phyloP scores from a whole-genome alignment of 2,329 filamentous ascomycete species.

The Rhinocladiella similis region DNA sequence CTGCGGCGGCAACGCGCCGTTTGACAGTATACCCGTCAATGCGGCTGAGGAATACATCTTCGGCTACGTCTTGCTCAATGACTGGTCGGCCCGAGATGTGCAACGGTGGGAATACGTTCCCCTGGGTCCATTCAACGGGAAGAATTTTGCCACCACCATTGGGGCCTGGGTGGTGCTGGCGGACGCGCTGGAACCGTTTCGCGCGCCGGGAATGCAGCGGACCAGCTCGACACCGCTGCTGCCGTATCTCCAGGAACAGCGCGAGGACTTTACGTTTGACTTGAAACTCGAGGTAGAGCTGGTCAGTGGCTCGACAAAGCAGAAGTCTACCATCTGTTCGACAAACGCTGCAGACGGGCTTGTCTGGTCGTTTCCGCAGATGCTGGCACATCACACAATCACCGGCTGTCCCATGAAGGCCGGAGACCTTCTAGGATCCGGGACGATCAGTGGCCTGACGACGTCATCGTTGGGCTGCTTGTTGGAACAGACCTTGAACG shows the following conservation, averaged over 20 bases:
- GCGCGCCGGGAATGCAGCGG: too few relatives aligned
- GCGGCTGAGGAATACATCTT: constrained; percentile 71
- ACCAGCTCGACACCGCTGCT: too few relatives aligned
- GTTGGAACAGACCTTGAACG: background rate
- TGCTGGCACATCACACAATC: constrained; percentile 9
- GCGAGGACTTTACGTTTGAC: constrained; percentile 1
- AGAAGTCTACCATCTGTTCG: background rate
- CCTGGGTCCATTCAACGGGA: constrained; percentile 13
- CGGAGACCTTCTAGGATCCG: constrained; percentile 7
- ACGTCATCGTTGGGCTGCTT: constrained; percentile 1
- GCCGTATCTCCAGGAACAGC: background rate
- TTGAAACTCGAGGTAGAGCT: constrained; percentile 3
- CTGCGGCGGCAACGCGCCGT: constrained; percentile 62
- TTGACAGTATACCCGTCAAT: constrained; percentile 55
- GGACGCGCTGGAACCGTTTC: too few relatives aligned
- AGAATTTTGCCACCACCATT: constrained; percentile 16
- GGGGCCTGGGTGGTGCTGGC: constrained; percentile 7
- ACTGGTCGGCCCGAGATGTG: constrained; percentile 56
- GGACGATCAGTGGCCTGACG: constrained; percentile 4
- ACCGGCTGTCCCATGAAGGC: background rate
- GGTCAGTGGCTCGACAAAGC: background rate
- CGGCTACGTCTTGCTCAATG: constrained; percentile 77
- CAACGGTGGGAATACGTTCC: constrained; percentile 11
- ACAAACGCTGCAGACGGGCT: constrained; percentile 3
- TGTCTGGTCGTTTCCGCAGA: constrained; percentile 5